phyloP scores from a whole-genome alignment of 805 yeast genomes.

The Candida ovalis region DNA sequence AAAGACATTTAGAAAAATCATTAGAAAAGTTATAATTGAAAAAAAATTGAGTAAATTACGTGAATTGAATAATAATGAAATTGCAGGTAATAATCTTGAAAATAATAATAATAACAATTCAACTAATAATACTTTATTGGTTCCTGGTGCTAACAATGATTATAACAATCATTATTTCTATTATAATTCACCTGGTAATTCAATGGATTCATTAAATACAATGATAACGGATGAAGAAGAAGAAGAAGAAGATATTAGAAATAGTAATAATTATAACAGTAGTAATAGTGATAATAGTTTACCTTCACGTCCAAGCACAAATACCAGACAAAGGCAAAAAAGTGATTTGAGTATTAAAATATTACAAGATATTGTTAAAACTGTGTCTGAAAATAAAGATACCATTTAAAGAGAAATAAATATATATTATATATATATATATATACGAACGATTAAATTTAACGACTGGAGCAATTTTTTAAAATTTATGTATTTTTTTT shows the following conservation, averaged over 20 bases:
- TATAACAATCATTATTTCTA: not conserved
- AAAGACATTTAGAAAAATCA: constrained; percentile 71
- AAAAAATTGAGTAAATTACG: constrained; percentile 67
- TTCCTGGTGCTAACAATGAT: not conserved
- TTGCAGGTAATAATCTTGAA: constrained; percentile 10
- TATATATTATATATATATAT: not conserved
- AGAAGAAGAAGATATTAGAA: not conserved
- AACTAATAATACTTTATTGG: not conserved
- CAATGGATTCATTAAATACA: not conserved
- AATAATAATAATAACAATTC: not conserved
- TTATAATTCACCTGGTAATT: not conserved
- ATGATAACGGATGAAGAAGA: not conserved
- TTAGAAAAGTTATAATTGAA: constrained; percentile 70
- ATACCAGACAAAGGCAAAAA: not conserved
- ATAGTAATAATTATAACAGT: not conserved
- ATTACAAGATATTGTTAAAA: constrained; percentile 4
- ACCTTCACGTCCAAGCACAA: not conserved
- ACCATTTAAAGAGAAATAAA: not conserved
- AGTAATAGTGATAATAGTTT: not conserved
- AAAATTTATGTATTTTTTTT: too few relatives aligned
- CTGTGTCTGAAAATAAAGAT: constrained; percentile 2
- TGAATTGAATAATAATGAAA: constrained; percentile 49
- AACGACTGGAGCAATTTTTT: too few relatives aligned
- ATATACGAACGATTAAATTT: too few relatives aligned
- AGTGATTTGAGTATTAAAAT: constrained; percentile 2